A percentile compares a stretch with the other conserved stretches of the same genome.
Evolutionary conservation across 805 yeast genomes (phyloP).

Genomic region (Saccharomycopsis fermentans): DNA sequence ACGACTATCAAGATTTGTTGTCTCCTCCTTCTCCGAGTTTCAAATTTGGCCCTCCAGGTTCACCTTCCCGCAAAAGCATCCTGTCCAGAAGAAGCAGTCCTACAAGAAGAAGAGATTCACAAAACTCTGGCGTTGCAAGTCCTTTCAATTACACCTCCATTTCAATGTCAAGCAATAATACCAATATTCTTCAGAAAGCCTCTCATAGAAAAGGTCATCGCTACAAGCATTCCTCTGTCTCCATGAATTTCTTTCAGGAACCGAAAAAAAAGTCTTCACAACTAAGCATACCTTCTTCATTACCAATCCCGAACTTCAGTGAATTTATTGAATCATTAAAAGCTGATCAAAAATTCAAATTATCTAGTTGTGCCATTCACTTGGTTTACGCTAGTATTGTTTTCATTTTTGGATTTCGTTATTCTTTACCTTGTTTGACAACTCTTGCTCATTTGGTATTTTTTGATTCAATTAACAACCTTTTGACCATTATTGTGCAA

Average conservation of each 20-base stretch:
- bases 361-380: constrained; percentile 54
- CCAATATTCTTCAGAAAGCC: constrained; percentile 31
- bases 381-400: constrained; percentile 41
- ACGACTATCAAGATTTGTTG: neutral
- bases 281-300: constrained; percentile 61
- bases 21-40: constrained; percentile 5
- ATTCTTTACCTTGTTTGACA: constrained; percentile 48
- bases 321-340: constrained; percentile 59
- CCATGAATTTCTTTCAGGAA: constrained; percentile 92
- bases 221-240: constrained; percentile 91
- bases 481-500: constrained; percentile 60
- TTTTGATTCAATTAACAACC: constrained; percentile 75
- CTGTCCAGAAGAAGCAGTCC: constrained; percentile 4
- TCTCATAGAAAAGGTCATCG: constrained; percentile 88
- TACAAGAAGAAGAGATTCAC: constrained; percentile 9
- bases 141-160: constrained; percentile 14
- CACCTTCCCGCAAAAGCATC: constrained; percentile 11
- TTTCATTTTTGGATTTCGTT: constrained; percentile 49
- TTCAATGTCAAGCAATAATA: constrained; percentile 17
- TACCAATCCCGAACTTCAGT: constrained; percentile 35
- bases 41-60: constrained; percentile 13
- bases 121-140: constrained; percentile 2
- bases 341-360: constrained; percentile 43
- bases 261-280: constrained; percentile 63
- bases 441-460: constrained; percentile 81